A percentile compares a stretch with the other conserved stretches of the same genome.
These are phyloP conservation scores for Juncus inflexus DNA, from an alignment of 176 grass and related monocot species.

Conservation along the genomic window DNA sequence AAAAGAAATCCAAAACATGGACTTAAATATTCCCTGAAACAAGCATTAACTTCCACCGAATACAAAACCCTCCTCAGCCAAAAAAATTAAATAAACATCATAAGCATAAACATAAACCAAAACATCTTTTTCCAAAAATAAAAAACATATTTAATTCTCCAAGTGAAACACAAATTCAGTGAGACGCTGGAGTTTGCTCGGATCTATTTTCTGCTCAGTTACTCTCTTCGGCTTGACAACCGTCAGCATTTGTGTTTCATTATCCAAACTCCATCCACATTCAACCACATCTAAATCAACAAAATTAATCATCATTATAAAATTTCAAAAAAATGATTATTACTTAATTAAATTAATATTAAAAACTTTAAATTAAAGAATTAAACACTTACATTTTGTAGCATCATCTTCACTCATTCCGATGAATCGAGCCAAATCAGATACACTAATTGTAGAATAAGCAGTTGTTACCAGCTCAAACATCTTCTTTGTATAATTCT, in stretches of 20 bases:
- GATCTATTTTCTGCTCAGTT: constrained; percentile 67
- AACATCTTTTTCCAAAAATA: too few relatives aligned
- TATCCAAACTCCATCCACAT: constrained; percentile 79
- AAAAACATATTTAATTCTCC: constrained; percentile 53
- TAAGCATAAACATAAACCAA: too few relatives aligned
- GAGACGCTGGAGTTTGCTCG: constrained; percentile 82
- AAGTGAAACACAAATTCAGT: constrained; percentile 96
- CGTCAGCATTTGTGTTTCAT: constrained; percentile 52
- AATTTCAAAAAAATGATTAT: constrained; percentile 8
- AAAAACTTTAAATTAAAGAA: neutral
- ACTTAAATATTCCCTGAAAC: too few relatives aligned
- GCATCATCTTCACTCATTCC: constrained; percentile 83
- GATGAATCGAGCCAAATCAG: constrained; percentile 73
- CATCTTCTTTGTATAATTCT: constrained; percentile 92
- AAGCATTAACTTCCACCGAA: too few relatives aligned
- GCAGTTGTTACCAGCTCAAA: constrained; percentile 80
- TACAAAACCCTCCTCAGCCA: too few relatives aligned
- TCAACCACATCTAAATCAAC: constrained; percentile 19
- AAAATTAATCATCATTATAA: constrained; percentile 18
- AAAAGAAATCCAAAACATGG: too few relatives aligned
- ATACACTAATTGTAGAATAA: constrained; percentile 71
- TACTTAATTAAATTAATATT: neutral
- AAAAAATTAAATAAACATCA: too few relatives aligned
- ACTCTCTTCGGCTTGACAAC: constrained; percentile 51
- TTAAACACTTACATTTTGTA: constrained; percentile 64